phyloP scores from a whole-genome alignment of 1,284 basidiomycete species.

The Sporisorium sorghi region DNA sequence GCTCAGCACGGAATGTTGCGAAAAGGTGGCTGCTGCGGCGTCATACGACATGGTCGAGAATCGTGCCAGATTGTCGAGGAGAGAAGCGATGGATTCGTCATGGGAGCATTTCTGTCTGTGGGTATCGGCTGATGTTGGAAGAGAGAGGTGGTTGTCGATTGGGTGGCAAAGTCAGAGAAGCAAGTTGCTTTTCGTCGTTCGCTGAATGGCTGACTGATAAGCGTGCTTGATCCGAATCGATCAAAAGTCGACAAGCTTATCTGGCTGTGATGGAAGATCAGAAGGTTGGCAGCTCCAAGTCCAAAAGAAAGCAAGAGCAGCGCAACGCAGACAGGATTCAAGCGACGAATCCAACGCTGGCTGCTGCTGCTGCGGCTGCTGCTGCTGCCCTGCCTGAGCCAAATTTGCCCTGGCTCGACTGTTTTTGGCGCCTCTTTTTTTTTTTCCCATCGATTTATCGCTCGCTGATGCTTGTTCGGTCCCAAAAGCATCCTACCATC shows the following conservation, averaged over 20 bases:
- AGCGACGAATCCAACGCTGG: neutral
- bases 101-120: slow-evolving; percentile 11
- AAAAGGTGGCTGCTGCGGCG: slow-evolving; percentile 23
- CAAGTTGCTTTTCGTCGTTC: too few relatives aligned
- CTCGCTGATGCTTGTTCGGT: neutral
- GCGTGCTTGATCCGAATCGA: neutral
- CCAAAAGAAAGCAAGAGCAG: too few relatives aligned
- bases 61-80: slow-evolving; percentile 3
- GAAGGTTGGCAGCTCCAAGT: too few relatives aligned
- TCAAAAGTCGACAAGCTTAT: slow-evolving; percentile 5
- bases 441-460: neutral
- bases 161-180: neutral
- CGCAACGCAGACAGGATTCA: slow-evolving; percentile 17
- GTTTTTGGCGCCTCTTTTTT: neutral
- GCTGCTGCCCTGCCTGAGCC: neutral
- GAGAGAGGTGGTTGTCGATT: neutral
- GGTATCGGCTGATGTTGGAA: neutral
- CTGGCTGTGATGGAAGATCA: too few relatives aligned
- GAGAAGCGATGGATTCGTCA: slow-evolving; percentile 10
- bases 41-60: slow-evolving; percentile 38
- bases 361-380: neutral
- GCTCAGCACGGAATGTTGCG: slow-evolving; percentile 38
- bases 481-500: neutral
- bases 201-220: neutral
- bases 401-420: neutral